Evolutionary conservation across 2,329 filamentous ascomycete species (phyloP), one percentile per base, ranked within the genome.

Genomic region (Grosmannia huntii): DNA sequence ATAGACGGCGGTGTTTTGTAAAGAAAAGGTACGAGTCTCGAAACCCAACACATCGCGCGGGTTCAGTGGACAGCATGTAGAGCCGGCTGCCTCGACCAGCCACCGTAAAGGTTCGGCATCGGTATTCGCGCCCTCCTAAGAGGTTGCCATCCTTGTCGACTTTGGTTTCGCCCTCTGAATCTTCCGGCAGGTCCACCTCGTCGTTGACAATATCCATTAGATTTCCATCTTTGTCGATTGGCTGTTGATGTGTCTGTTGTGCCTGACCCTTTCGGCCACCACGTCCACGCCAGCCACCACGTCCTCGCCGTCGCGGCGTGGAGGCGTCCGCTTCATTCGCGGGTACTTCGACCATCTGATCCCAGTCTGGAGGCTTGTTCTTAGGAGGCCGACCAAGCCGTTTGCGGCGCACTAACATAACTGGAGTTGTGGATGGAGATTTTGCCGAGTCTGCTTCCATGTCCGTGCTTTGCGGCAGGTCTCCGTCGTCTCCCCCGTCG

Each of bases 21-120:
- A 99, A 99, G 79, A 99, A 96, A 28, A 99, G 82, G 68, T 99
- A 99, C 63, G 91, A 96, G 76, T 99, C 94, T 64, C 94, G 82
- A 78, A 99, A 99, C 19, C 94, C 94, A 58, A 96, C 91, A 67
- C 94, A 97, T 63, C 94, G 87, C 27, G 94, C 94, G 5, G 94
- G 95, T 69, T 99, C 94, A 5, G 94, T 99, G 3, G 94, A 97
- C 72, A 99, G 75, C 94, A 99, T 99, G 81, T 99, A 99, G 12
- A 95, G 83, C 58, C 91, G 79, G 55, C 92, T 82, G 44, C 87
- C 90, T 63, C 91, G 84, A 57, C 89, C 90, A 21, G 84, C 79
- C 63, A 99, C 87, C 9, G 87, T 96, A 71, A 99, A 99, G 1
- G 92, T 96, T 61, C 94, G 87, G 68, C 95, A 96, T 31, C 94